Evolutionary conservation across 2,329 filamentous ascomycete genomes (phyloP).

Genomic region (Cordyceps farinosa): DNA sequence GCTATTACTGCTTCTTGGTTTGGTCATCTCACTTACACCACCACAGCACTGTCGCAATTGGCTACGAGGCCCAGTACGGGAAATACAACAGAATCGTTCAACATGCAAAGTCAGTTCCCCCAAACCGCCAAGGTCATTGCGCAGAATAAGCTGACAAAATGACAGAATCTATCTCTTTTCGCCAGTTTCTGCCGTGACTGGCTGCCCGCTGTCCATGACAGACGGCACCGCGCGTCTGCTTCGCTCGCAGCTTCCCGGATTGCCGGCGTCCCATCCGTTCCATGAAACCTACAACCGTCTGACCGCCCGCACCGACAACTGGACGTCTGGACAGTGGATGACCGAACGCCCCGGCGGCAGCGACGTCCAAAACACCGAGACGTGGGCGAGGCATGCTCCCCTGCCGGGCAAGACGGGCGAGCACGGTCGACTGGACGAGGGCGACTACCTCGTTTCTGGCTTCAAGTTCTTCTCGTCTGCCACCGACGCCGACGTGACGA

Average conservation of each 20-base stretch:
- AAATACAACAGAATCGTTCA: conserved; percentile 17
- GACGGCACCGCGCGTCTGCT: conserved; percentile 19
- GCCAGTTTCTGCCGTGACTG: conserved; percentile 17
- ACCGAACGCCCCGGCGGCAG: conserved; percentile 20
- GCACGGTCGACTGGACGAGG: conserved; percentile 15
- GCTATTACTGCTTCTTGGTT: neutral
- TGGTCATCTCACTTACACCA: neutral
- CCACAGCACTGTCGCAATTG: conserved; percentile 15
- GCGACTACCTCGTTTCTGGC: conserved; percentile 20
- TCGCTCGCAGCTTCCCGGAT: neutral
- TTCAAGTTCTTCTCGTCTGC: conserved; percentile 21
- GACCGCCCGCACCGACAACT: conserved; percentile 9
- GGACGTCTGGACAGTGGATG: conserved; percentile 22
- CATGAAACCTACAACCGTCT: conserved; percentile 15
- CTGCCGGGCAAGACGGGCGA: neutral
- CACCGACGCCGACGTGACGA: conserved; percentile 19
- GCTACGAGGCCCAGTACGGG: conserved; percentile 13
- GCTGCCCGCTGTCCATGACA: conserved; percentile 19
- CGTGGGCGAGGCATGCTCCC: conserved; percentile 17
- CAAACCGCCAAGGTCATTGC: neutral
- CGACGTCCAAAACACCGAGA: conserved; percentile 20
- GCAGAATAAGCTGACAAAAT: neutral
- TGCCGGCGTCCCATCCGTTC: conserved; percentile 18
- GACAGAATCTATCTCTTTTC: conserved; percentile 17
- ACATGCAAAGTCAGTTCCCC: conserved; percentile 11